Base-by-base conservation (phyloP, 139 green algal species). In the Chlorella sp. region DNA sequence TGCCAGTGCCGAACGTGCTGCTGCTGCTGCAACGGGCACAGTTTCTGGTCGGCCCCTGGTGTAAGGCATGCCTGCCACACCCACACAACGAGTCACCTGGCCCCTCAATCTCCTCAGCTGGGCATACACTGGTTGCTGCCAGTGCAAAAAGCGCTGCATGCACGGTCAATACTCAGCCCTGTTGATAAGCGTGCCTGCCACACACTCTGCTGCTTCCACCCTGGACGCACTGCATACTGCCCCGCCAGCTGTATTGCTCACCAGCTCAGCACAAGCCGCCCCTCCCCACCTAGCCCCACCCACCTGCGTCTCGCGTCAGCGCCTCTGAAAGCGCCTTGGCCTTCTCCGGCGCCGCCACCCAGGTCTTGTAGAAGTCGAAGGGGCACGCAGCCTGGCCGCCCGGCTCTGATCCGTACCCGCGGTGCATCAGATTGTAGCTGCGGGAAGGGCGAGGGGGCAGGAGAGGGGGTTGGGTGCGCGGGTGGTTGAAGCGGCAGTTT, bases 361-460 rank as follows among this genome's bases (percentile, higher is more conserved):
- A 88, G 83, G 36, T 92, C 86, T 96, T 95, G 93, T 97, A 97
- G 80, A 97, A 97, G 42, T 95, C 89, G 37, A 97, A 94, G 89
- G 88, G 89, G 91, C 94, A 96, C n/a, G 86, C 91, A 53, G 95
- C 89, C 18, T 93, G 88, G 39, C 95, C 95, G 12, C 89, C 73
- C 0, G 92, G 83, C 87, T 95, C 92, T 3, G 60, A 86, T 15
- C 93, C 95, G 92, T 96, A 96, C 26, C 95, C 95, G 22, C 95
- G 90, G 90, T 97, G 95, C 64, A 95, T 7, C 42, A 97, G 90
- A 86, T 97, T 97, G 92, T 95, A 97, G 24, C 83, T 88, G 83
- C 18, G 2, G 37, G 40, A 3, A 15, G 24, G 78, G 78, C 2
- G 22, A 21, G 30, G 81, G 28, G 57, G 18, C 64, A 28, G 64